A percentile compares a stretch with the other conserved stretches of the same genome.
phyloP scores from a whole-genome alignment of 345 rosid species.

The Brassica carinata region DNA sequence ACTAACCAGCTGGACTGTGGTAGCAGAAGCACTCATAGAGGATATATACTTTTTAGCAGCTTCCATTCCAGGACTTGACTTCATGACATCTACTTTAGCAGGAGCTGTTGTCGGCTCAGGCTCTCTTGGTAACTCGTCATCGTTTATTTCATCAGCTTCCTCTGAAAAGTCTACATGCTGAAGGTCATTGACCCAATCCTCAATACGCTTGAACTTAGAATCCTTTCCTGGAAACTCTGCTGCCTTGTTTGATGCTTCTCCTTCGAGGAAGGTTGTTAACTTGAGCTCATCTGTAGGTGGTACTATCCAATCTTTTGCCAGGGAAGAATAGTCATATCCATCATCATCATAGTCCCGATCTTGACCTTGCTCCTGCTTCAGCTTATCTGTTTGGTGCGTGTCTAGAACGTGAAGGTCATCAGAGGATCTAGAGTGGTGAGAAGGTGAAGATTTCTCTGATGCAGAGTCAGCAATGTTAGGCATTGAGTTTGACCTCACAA shows the following conservation, averaged over 20 bases:
- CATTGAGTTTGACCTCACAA: conserved; percentile 61
- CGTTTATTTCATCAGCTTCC: conserved; percentile 51
- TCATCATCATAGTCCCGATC: conserved; percentile 46
- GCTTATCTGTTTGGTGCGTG: conserved; percentile 42
- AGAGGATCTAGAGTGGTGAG: conserved; percentile 56
- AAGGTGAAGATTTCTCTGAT: conserved; percentile 46
- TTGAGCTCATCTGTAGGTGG: conserved; percentile 60
- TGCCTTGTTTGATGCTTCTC: conserved; percentile 49
- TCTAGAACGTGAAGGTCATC: conserved; percentile 56
- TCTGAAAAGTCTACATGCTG: conserved; percentile 60
- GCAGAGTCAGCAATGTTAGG: conserved; percentile 49
- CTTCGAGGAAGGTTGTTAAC: conserved; percentile 42
- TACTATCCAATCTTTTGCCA: conserved; percentile 70
- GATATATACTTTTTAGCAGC: conserved; percentile 77
- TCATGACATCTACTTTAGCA: conserved; percentile 51
- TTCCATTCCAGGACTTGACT: conserved; percentile 68
- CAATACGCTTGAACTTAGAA: conserved; percentile 73
- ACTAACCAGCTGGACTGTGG: conserved; percentile 76
- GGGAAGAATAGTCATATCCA: conserved; percentile 55
- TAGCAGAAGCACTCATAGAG: conserved; percentile 64
- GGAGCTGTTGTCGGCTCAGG: conserved; percentile 35
- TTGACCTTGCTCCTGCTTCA: conserved; percentile 23
- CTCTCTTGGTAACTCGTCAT: conserved; percentile 44
- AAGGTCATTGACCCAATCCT: conserved; percentile 87
- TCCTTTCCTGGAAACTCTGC: conserved; percentile 57